Base-by-base conservation (phyloP, 2,329 filamentous ascomycete genomes). In the Aureobasidium sp. region DNA sequence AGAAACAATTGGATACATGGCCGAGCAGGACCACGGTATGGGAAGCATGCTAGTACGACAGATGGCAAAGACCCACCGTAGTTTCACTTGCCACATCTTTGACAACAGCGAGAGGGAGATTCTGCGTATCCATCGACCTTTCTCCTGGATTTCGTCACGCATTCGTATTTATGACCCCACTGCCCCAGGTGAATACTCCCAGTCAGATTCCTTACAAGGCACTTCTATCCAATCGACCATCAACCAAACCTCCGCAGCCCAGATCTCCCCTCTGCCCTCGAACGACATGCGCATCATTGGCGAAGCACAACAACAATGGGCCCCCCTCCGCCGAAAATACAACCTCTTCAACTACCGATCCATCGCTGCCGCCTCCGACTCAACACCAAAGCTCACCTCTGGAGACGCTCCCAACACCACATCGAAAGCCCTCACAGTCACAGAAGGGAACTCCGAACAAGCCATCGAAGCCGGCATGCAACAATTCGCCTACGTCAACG, bases 11-110 rank as follows among this genome's bases (percentile, higher is more conserved):
- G 85, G 85, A 13, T 87, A 84, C 66, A 81, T 87, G 68, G 84
- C 83, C 36, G 85, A 87, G 71, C 79, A 81, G 67, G 85, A 86
- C 50, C 81, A 81, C 62, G 82, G 84, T 1, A 72, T 87, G 61
- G 82, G 78, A 2, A 80, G 75, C 61, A 77, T 79, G 34, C 74
- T 87, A 70, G 78, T 78, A 16, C 76, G 85, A 60, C 85, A 87
- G 68, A 80, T 81, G 77, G 81, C 84, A 65, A 78, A 77, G 64
- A 87, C 84, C 3, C 84, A 87, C 69, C 75, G 85, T 45, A 81
- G 82, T 63, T 87, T 87, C 64, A 85, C 83, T 14, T 84, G 84
- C 5, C 82, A 86, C 71, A 82, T 87, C 2, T 87, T 87, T 70
- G 84, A 87, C 67, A 75, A 75, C 58, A 73, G 84, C 44, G 81